Evolutionary conservation across 169 alveolate genomes (phyloP).

Genomic region (Sarcocystis neurona): DNA sequence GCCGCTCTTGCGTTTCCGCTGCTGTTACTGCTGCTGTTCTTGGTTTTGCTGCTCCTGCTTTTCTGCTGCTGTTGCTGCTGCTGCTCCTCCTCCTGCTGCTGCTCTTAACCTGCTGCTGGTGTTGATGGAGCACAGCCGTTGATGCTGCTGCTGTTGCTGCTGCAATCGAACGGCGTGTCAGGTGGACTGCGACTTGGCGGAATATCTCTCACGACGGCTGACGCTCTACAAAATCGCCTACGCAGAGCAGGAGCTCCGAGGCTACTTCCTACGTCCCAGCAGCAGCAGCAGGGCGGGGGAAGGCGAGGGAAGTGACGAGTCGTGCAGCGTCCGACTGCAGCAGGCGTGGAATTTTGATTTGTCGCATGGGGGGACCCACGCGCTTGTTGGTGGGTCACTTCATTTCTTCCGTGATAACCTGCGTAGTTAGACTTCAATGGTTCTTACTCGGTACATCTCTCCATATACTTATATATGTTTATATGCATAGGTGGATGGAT

Average conservation of each 20-base stretch:
- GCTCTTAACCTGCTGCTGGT: no score
- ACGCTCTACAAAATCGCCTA: conserved; percentile 12
- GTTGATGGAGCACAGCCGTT: neutral
- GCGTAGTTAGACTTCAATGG: no score
- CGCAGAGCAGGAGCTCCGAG: conserved; percentile 27
- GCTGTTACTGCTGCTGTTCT: conserved; percentile 26
- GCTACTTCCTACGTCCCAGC: conserved; percentile 9
- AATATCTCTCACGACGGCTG: conserved; percentile 9
- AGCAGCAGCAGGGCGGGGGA: conserved; percentile 12
- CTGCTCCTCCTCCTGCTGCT: conserved; percentile 8
- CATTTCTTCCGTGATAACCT: no score
- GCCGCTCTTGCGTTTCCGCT: no score
- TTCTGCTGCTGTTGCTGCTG: conserved; percentile 63
- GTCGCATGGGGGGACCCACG: no score
- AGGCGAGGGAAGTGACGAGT: no score
- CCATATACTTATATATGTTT: no score
- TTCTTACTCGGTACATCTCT: no score
- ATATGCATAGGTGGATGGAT: no score
- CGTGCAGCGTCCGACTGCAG: neutral
- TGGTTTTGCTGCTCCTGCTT: conserved; percentile 63
- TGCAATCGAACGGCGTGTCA: conserved; percentile 14
- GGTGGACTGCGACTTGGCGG: conserved; percentile 9
- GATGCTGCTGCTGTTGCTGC: neutral
- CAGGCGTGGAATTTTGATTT: neutral
- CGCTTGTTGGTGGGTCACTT: no score